Percentiles rank a stretch among this genome's conserved stretches.
These are phyloP conservation scores for Ambrosiella cleistominuta DNA, from an alignment of 2,329 filamentous ascomycete genomes.

Conservation along the genomic window DNA sequence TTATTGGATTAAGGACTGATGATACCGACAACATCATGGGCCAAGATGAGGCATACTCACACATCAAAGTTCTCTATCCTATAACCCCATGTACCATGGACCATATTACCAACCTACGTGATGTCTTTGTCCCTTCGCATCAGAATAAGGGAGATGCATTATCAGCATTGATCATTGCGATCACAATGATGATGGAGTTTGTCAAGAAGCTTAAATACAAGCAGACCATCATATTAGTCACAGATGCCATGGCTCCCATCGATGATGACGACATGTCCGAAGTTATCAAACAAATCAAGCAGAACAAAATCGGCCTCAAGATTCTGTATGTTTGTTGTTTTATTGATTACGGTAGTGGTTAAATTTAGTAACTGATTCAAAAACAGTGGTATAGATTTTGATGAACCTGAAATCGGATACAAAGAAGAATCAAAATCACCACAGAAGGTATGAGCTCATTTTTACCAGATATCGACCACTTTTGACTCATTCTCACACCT, in stretches of 20 bases:
- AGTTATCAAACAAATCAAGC: conserved; percentile 57
- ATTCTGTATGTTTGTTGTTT: conserved; percentile 43
- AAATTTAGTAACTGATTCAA: neutral
- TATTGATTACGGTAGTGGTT: neutral
- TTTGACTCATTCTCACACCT: neutral
- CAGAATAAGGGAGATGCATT: conserved; percentile 64
- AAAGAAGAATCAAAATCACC: conserved; percentile 75
- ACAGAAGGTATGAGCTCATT: conserved; percentile 37
- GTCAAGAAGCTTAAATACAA: conserved; percentile 72
- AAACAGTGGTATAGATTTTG: conserved; percentile 72
- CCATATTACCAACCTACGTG: conserved; percentile 47
- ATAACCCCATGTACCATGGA: conserved; percentile 44
- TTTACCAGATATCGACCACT: neutral
- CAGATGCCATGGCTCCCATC: conserved; percentile 58
- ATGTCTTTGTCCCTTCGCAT: conserved; percentile 46
- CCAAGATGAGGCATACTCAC: conserved; percentile 55
- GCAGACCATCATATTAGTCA: conserved; percentile 67
- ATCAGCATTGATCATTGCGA: conserved; percentile 70
- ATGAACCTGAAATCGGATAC: conserved; percentile 73
- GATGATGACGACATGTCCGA: conserved; percentile 44
- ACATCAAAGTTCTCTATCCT: conserved; percentile 66
- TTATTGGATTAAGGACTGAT: conserved; percentile 70
- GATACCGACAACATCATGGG: conserved; percentile 52
- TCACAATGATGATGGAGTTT: conserved; percentile 65
- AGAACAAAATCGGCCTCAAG: conserved; percentile 58